These are phyloP conservation scores for Diaporthe eres DNA, from an alignment of 2,329 filamentous ascomycete species.

Conservation along the genomic window DNA sequence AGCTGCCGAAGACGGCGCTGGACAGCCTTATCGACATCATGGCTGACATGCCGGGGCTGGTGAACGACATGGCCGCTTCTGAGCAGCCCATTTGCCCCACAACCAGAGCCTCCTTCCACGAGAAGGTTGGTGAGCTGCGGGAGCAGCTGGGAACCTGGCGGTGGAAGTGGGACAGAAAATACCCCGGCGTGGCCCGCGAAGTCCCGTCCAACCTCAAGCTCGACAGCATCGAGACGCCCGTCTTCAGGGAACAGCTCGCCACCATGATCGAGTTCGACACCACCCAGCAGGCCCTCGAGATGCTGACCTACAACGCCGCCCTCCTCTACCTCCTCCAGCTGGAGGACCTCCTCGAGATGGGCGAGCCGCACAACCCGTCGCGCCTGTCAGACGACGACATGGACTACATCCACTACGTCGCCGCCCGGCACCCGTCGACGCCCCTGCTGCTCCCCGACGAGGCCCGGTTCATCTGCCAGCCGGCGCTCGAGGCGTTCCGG, in stretches of 20 bases:
- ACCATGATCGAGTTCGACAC: conserved; percentile 40
- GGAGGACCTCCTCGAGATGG: conserved; percentile 38
- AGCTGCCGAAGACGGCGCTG: conserved; percentile 43
- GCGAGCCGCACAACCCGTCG: conserved; percentile 28
- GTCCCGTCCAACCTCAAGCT: conserved; percentile 36
- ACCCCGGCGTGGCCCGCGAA: conserved; percentile 34
- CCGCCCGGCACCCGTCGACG: background rate
- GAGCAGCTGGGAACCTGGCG: conserved; percentile 30
- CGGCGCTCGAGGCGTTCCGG: conserved; percentile 42
- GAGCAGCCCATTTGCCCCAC: conserved; percentile 39
- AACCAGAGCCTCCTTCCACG: conserved; percentile 30
- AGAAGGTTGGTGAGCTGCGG: conserved; percentile 25
- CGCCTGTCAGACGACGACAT: conserved; percentile 21
- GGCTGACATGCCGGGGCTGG: conserved; percentile 43
- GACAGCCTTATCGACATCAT: conserved; percentile 46
- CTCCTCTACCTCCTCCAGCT: conserved; percentile 41
- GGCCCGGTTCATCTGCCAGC: conserved; percentile 39
- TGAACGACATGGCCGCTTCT: conserved; percentile 43
- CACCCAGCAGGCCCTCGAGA: conserved; percentile 40
- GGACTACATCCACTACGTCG: conserved; percentile 20
- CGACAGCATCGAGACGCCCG: conserved; percentile 33
- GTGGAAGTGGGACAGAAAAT: conserved; percentile 25
- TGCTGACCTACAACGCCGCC: conserved; percentile 42
- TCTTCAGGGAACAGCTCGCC: conserved; percentile 38
- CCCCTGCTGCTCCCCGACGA: conserved; percentile 38